Percentiles rank a stretch among this genome's conserved stretches.
These are phyloP conservation scores for Hemileia vastatrix DNA, from an alignment of 1,284 basidiomycete species.

Conservation along the genomic window DNA sequence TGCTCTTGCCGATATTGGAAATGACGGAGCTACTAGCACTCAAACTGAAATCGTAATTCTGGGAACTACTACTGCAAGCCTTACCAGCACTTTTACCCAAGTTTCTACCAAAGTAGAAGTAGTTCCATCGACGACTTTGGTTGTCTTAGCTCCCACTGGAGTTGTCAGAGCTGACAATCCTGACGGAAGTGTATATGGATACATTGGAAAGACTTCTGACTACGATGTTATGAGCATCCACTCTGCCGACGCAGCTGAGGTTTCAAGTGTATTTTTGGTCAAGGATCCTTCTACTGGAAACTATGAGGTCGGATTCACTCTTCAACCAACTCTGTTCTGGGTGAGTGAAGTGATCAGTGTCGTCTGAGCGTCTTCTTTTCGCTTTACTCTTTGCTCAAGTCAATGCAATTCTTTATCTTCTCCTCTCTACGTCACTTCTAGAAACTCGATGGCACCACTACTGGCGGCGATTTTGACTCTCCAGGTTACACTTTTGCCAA, in stretches of 20 bases:
- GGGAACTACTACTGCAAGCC: neutral
- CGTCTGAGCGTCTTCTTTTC: no score
- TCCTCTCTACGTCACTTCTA: no score
- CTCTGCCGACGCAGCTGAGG: neutral
- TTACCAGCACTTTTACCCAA: neutral
- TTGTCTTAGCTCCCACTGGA: neutral
- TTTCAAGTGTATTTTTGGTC: neutral
- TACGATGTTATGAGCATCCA: neutral
- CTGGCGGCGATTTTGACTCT: no score
- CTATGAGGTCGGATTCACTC: neutral
- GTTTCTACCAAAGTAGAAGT: neutral
- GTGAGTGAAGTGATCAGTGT: no score
- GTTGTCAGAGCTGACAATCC: neutral
- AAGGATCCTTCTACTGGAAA: neutral
- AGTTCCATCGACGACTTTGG: neutral
- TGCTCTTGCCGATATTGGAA: neutral
- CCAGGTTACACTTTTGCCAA: no score
- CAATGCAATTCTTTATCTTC: no score
- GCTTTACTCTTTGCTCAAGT: no score
- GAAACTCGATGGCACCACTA: no score
- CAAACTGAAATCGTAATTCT: neutral
- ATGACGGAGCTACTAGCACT: neutral
- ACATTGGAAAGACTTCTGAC: neutral
- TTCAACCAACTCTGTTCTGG: no score
- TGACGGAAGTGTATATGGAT: neutral